phyloP scores from a whole-genome alignment of 1,139 yeast species.

The Citeromyces siamensis region DNA sequence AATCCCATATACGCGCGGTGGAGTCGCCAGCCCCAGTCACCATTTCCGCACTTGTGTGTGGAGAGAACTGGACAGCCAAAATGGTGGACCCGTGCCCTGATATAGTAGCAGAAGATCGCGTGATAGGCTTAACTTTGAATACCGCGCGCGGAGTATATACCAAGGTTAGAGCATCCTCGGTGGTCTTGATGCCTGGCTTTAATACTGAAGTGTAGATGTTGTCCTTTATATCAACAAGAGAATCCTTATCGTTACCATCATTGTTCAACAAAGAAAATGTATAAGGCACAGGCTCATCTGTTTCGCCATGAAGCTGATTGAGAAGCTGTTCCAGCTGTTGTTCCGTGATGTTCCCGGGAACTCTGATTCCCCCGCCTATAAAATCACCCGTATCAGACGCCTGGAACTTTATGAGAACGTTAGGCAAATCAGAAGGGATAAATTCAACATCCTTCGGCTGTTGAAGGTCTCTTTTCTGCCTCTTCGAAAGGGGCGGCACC shows the following conservation, averaged over 20 bases:
- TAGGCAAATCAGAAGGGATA: conserved; percentile 71
- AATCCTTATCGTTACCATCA: conserved; percentile 25
- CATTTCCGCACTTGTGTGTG: conserved; percentile 74
- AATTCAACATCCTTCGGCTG: conserved; percentile 63
- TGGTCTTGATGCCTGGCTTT: conserved; percentile 77
- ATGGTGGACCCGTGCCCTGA: conserved; percentile 95
- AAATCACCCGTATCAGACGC: conserved; percentile 93
- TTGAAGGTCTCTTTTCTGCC: conserved; percentile 78
- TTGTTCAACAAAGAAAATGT: conserved; percentile 59
- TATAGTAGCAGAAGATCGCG: conserved; percentile 85
- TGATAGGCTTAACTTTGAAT: conserved; percentile 84
- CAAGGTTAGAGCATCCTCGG: conserved; percentile 87
- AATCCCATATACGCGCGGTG: conserved; percentile 97
- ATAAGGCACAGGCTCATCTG: conserved; percentile 85
- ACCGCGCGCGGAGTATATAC: conserved; percentile 93
- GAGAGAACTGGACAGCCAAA: conserved; percentile 87
- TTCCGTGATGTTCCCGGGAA: conserved; percentile 83
- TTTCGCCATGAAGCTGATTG: conserved; percentile 53
- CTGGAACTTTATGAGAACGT: conserved; percentile 80
- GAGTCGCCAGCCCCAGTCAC: conserved; percentile 96
- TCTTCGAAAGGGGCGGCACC: conserved; percentile 88
- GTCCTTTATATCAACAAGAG: conserved; percentile 60
- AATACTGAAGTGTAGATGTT: conserved; percentile 69
- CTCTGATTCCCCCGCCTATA: conserved; percentile 77
- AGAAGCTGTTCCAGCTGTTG: conserved; percentile 80